Conservation (phyloP, 805 yeast species). For the Starmerella cellae region DNA sequence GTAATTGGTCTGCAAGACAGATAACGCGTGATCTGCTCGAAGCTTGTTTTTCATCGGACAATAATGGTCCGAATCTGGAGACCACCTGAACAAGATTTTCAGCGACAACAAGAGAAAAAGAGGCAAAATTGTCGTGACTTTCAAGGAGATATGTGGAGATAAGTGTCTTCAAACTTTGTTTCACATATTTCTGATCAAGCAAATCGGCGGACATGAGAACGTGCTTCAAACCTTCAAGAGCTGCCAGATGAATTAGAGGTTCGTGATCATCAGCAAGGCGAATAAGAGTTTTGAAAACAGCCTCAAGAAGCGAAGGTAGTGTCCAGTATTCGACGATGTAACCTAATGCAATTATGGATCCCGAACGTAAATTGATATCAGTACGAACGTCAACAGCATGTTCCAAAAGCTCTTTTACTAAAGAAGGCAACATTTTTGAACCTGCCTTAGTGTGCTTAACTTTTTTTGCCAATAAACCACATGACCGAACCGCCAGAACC, state of each 20-base stretch:
- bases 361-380: conserved; percentile 53
- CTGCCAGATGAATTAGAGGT: conserved; percentile 66
- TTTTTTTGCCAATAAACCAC: conserved; percentile 37
- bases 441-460: conserved; percentile 19
- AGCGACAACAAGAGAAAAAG: conserved; percentile 35
- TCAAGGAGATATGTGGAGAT: conserved; percentile 35
- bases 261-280: conserved; percentile 67
- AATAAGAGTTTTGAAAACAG: conserved; percentile 23
- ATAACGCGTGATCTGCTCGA: conserved; percentile 15
- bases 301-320: conserved; percentile 7
- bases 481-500: conserved; percentile 40
- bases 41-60: conserved; percentile 21
- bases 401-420: conserved; percentile 44
- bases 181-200: conserved; percentile 34
- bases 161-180: conserved; percentile 33
- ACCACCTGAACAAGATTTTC: conserved; percentile 33
- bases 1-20: conserved; percentile 29
- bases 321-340: conserved; percentile 31
- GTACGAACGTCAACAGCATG: conserved; percentile 45
- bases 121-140: conserved; percentile 36
- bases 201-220: conserved; percentile 44
- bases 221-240: conserved; percentile 45
- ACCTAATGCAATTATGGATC: conserved; percentile 39
- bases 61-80: conserved; percentile 40
- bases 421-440: conserved; percentile 20